Conservation (phyloP, 2,329 filamentous ascomycete genomes). For the Exserohilum turcica region DNA sequence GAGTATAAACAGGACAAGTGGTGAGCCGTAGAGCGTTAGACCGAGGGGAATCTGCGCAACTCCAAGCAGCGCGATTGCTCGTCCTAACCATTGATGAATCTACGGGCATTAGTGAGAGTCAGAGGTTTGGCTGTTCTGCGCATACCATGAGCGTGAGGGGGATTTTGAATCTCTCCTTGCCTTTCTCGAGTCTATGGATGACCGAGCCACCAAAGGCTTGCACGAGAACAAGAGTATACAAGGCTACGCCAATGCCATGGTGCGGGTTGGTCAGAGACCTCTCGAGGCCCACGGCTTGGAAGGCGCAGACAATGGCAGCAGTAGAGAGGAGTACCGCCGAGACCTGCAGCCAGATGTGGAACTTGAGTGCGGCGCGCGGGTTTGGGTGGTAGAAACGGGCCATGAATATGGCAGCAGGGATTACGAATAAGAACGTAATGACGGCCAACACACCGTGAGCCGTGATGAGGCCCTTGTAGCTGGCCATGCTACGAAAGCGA, state of each 20-base stretch:
- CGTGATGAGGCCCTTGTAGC: conserved; percentile 73
- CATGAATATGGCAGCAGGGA: conserved; percentile 75
- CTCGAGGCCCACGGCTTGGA: conserved; percentile 75
- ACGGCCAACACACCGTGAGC: conserved; percentile 75
- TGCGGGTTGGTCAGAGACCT: conserved; percentile 80
- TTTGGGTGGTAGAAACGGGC: conserved; percentile 72
- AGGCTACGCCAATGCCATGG: conserved; percentile 80
- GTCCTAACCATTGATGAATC: conserved; percentile 88
- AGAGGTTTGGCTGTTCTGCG: neutral
- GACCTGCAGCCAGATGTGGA: conserved; percentile 77
- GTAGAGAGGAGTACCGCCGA: conserved; percentile 70
- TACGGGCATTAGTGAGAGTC: conserved; percentile 50
- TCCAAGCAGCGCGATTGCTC: conserved; percentile 77
- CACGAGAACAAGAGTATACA: conserved; percentile 73
- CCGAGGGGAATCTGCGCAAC: conserved; percentile 88
- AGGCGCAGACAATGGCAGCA: conserved; percentile 75
- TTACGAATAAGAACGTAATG: conserved; percentile 73
- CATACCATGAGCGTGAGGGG: conserved; percentile 64
- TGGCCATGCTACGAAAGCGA: conserved; percentile 69
- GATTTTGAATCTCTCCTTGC: conserved; percentile 58
- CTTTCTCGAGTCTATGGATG: conserved; percentile 61
- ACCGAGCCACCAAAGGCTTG: conserved; percentile 73
- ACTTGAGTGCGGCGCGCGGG: conserved; percentile 65
- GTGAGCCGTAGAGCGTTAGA: conserved; percentile 89
- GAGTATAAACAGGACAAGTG: conserved; percentile 80